These are phyloP conservation scores for Phytophthora fragariae DNA, from an alignment of 352 stramenopile genomes.

Conservation along the genomic window DNA sequence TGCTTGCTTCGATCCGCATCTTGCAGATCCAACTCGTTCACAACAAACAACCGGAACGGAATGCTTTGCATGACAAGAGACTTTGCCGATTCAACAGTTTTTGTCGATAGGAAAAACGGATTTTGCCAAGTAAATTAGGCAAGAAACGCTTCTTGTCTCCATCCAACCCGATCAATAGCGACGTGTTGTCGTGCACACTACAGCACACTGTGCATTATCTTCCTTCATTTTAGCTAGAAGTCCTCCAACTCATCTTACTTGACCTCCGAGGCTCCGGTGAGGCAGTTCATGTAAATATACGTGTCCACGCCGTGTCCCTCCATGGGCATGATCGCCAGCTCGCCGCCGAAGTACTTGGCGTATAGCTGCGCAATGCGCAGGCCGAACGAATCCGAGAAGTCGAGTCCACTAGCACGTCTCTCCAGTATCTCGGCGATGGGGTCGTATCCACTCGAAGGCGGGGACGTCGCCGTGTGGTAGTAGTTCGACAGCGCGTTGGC, in stretches of 20 bases:
- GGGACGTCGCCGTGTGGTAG: conserved; percentile 41
- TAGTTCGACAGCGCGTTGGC: conserved; percentile 80
- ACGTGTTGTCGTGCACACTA: conserved; percentile 12
- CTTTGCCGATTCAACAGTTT: neutral
- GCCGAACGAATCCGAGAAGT: conserved; percentile 88
- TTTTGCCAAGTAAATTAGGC: conserved; percentile 4
- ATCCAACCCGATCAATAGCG: no score
- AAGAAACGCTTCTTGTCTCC: neutral
- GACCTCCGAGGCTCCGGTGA: conserved; percentile 76
- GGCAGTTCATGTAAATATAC: conserved; percentile 91
- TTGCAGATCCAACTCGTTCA: conserved; percentile 34
- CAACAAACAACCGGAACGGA: conserved; percentile 36
- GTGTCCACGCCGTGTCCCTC: conserved; percentile 98
- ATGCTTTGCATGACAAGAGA: conserved; percentile 31
- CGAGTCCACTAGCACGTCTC: conserved; percentile 62
- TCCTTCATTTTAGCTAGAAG: conserved; percentile 10
- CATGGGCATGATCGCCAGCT: conserved; percentile 99
- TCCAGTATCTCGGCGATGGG: conserved; percentile 77
- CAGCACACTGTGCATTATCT: conserved; percentile 10
- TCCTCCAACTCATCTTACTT: conserved; percentile 49
- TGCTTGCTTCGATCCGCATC: conserved; percentile 9
- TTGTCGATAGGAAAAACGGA: conserved; percentile 3
- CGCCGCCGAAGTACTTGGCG: conserved; percentile 98
- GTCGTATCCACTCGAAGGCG: conserved; percentile 56
- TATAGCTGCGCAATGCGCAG: conserved; percentile 94